Evolutionary conservation across 2,329 filamentous ascomycete genomes (phyloP), one percentile per base, ranked within the genome.

Genomic region (Verticillium isaacii): DNA sequence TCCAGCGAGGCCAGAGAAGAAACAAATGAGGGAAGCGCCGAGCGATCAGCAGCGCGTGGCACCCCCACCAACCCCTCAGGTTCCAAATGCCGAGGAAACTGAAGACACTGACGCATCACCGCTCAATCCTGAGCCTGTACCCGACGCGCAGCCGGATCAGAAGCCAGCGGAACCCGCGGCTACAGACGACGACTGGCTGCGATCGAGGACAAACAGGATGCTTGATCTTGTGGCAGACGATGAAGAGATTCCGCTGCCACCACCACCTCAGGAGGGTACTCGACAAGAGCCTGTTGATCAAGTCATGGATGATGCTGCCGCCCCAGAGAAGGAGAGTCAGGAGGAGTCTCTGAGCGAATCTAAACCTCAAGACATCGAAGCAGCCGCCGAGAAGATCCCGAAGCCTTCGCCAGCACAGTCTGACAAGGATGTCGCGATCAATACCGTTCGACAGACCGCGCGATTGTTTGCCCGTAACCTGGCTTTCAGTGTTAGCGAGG

Each of bases 391-490:
- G 54, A 65, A 67, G 59, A 65, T 65, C 36, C 54, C 59, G 32
- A 70, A 72, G 59, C 19, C 45, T 52, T 19, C 45, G 8, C 45
- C 45, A 9, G 45, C 9, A 52, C 45, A 14, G 19, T 52, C 45
- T 52, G 73, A 71, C 29, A 73, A 75, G 3, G 76, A 80, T 41
- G 74, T 80, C 9, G 72, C 77, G 9, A 75, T 88, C 59, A 83
- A 88, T 57, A 82, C 85, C 58, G 89, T 97, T 63, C 84, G 83
- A 61, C 81, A 85, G 61, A 96, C 89, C 56, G 87, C 87, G 63
- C 87, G 95, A 65, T 80, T 99, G 1, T 99, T 97, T 74, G 81
- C 97, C 32, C 85, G 95, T 59, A 99, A 99, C 72, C 80, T 99
- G 54, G 86, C 93, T 14, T 99, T 95, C 73, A 87, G 85, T 64